phyloP scores from a whole-genome alignment of 1,284 basidiomycete genomes.

The Boletus sp. region DNA sequence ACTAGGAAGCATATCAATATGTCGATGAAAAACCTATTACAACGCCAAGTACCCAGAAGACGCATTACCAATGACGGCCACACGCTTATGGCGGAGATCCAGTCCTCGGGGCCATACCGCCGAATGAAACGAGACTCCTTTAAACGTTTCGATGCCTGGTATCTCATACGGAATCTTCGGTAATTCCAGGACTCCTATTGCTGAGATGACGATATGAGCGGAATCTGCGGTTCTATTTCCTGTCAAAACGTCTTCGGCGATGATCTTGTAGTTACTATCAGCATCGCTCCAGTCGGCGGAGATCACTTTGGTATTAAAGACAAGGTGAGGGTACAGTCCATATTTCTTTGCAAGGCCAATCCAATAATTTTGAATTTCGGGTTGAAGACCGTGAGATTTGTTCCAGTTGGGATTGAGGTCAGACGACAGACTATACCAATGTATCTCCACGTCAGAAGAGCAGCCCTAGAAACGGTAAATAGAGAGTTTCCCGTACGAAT shows the following conservation, averaged over 20 bases:
- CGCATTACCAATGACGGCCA: slow-evolving; percentile 51
- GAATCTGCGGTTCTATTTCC: slow-evolving; percentile 10
- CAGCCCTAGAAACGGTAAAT: slow-evolving; percentile 21
- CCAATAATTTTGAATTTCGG: slow-evolving; percentile 33
- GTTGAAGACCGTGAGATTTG: slow-evolving; percentile 27
- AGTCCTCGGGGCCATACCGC: slow-evolving; percentile 42
- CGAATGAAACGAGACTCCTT: slow-evolving; percentile 46
- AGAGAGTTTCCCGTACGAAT: background rate
- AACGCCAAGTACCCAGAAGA: slow-evolving; percentile 35
- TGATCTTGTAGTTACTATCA: slow-evolving; percentile 14
- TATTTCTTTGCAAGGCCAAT: slow-evolving; percentile 25
- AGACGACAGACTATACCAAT: slow-evolving; percentile 34
- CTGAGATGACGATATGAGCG: slow-evolving; percentile 24
- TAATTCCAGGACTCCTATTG: slow-evolving; percentile 18
- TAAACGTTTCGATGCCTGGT: slow-evolving; percentile 38
- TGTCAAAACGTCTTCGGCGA: slow-evolving; percentile 17
- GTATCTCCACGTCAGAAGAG: slow-evolving; percentile 30
- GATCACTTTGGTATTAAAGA: slow-evolving; percentile 29
- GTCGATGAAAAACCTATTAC: background rate
- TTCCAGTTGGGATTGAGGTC: slow-evolving; percentile 34
- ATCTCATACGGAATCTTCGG: slow-evolving; percentile 31
- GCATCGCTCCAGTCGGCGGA: slow-evolving; percentile 25
- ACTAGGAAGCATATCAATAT: slow-evolving; percentile 20
- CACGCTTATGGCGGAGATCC: slow-evolving; percentile 40
- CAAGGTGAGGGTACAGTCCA: slow-evolving; percentile 16